A percentile compares a stretch with the other conserved stretches of the same genome.
These are phyloP conservation scores for Smittium culicis DNA, from an alignment of 371 early-diverging fungal genomes.

Conservation along the genomic window DNA sequence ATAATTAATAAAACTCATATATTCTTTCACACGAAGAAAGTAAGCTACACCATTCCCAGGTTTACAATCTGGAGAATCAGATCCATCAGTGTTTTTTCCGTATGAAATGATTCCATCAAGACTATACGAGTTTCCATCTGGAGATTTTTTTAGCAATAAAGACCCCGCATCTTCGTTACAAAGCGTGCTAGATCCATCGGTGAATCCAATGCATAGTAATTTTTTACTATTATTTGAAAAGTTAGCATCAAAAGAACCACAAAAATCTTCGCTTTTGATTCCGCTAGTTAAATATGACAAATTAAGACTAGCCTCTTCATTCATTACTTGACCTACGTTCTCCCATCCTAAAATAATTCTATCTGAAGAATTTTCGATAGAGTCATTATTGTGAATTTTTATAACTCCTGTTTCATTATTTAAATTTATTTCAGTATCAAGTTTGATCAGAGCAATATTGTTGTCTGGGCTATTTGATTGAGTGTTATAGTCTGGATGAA, in stretches of 20 bases:
- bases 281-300: neutral
- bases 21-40: neutral
- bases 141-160: neutral
- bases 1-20: neutral
- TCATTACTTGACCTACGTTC: neutral
- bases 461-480: neutral
- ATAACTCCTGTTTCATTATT: too few species aligned
- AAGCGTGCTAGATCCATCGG: neutral
- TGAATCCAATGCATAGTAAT: neutral
- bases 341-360: neutral
- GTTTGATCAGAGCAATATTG: slow-evolving; percentile 6
- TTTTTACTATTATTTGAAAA: neutral
- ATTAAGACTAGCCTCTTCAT: neutral
- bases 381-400: too few species aligned
- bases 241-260: neutral
- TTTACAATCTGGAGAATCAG: neutral
- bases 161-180: neutral
- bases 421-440: slow-evolving; percentile 3
- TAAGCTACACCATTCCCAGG: neutral
- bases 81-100: neutral
- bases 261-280: neutral
- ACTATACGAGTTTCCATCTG: neutral
- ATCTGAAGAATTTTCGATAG: too few species aligned
- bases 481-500: neutral
- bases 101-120: neutral